Conservation (phyloP, 139 green algal genomes). For the Dunaliella sp. region DNA sequence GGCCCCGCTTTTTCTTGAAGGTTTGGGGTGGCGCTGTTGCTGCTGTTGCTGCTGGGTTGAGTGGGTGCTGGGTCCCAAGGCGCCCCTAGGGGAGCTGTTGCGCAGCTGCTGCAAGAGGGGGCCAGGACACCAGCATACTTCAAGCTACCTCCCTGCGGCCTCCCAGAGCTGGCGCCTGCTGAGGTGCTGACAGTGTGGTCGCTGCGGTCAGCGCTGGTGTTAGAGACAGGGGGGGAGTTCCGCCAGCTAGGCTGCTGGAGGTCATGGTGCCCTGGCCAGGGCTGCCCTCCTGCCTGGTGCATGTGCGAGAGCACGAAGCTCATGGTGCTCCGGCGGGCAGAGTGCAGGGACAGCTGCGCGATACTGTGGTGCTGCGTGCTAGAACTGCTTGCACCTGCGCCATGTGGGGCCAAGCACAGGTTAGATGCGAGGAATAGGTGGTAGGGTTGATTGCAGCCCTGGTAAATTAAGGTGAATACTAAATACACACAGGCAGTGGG, state of each 20-base stretch:
- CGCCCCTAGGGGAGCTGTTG: not conserved
- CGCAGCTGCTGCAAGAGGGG: not conserved
- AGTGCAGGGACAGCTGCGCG: conserved; percentile 2
- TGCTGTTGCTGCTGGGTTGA: not conserved
- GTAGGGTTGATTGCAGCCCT: not conserved
- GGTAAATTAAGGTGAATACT: not conserved
- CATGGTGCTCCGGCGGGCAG: not conserved
- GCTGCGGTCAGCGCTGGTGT: not conserved
- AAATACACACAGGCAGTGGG: not conserved
- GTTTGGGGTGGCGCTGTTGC: not conserved
- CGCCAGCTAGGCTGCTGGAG: too few relatives aligned
- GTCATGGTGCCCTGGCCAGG: too few relatives aligned
- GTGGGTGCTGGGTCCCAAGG: too few relatives aligned
- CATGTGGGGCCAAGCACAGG: too few relatives aligned
- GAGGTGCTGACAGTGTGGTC: not conserved
- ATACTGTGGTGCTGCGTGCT: not conserved
- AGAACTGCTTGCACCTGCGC: not conserved
- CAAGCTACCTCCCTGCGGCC: not conserved
- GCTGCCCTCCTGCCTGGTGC: not conserved
- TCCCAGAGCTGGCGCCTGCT: not conserved
- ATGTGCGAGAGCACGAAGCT: not conserved
- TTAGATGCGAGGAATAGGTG: not conserved
- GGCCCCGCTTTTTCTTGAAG: too few relatives aligned
- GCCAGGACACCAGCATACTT: not conserved
- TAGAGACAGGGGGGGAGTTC: too few relatives aligned